Evolutionary conservation across 108 stramenopile genomes (phyloP).

Genomic region (Aureococcus anophagefferens): DNA sequence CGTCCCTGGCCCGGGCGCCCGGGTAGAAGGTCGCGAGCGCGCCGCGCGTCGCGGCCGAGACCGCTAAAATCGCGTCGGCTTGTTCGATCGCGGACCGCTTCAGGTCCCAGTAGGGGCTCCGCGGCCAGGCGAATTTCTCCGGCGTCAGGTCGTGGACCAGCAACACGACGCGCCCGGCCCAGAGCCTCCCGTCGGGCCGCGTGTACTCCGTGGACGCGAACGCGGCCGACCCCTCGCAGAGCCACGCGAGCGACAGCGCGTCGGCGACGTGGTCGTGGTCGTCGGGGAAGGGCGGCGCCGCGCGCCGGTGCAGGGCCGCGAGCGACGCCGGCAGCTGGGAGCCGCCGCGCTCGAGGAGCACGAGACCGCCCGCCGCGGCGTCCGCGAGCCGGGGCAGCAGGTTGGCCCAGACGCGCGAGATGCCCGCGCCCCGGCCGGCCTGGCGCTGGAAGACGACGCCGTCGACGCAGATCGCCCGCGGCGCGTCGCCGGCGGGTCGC

Average conservation of each 20-base stretch:
- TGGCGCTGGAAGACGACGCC: slow-evolving; percentile 30
- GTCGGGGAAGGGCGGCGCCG: neutral
- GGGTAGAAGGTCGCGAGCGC: neutral
- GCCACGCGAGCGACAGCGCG: slow-evolving; percentile 3
- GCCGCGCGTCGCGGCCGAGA: slow-evolving; percentile 7
- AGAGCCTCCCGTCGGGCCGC: neutral
- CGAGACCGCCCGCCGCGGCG: neutral
- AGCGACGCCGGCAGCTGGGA: neutral
- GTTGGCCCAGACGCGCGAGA: slow-evolving; percentile 16
- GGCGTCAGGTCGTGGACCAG: slow-evolving; percentile 25
- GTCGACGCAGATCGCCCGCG: slow-evolving; percentile 15
- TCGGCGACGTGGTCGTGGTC: slow-evolving; percentile 8
- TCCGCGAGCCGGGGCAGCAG: neutral
- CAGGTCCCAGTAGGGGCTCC: slow-evolving; percentile 1
- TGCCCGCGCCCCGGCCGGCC: slow-evolving; percentile 3
- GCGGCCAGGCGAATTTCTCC: slow-evolving; percentile 19
- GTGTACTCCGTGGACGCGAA: slow-evolving; percentile 17
- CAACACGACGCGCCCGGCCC: neutral
- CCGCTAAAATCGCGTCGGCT: neutral
- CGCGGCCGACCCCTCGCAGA: neutral
- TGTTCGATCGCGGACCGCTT: slow-evolving; percentile 3
- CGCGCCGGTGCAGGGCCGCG: too few species aligned
- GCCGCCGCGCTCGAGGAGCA: neutral
- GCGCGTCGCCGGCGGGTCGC: too few species aligned
- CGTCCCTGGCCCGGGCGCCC: neutral